A percentile compares a stretch with the other conserved stretches of the same genome.
phyloP scores from a whole-genome alignment of 116 monocot genomes.

The Papilionanthe hybrid region DNA sequence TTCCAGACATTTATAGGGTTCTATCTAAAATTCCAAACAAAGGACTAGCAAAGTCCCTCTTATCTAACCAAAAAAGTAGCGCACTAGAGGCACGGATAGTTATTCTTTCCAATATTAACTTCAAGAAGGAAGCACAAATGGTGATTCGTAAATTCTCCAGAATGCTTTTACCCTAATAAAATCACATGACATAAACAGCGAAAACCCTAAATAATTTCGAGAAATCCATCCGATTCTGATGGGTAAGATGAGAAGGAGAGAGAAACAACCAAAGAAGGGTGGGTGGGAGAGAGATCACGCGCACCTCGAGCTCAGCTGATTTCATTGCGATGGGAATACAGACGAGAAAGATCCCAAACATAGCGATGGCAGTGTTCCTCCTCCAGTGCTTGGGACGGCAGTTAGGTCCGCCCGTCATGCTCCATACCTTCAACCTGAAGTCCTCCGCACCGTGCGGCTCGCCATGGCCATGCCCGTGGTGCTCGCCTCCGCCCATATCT shows the following conservation, averaged over 20 bases:
- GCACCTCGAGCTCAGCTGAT: conserved; percentile 93
- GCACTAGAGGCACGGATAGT: too few relatives aligned
- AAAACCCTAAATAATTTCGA: not conserved
- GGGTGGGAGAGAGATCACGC: not conserved
- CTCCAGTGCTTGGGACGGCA: conserved; percentile 86
- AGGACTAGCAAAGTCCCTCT: too few relatives aligned
- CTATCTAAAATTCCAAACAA: too few relatives aligned
- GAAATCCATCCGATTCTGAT: not conserved
- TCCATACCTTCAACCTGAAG: conserved; percentile 82
- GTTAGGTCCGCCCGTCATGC: conserved; percentile 92
- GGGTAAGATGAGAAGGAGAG: not conserved
- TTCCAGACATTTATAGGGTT: too few relatives aligned
- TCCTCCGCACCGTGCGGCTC: conserved; percentile 31
- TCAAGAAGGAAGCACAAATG: not conserved
- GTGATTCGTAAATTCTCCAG: not conserved
- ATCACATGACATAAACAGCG: not conserved
- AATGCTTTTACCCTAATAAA: not conserved
- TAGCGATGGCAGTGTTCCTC: conserved; percentile 94
- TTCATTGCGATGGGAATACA: conserved; percentile 96
- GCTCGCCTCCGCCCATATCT: conserved; percentile 42
- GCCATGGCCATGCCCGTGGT: conserved; percentile 23
- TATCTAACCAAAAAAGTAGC: too few relatives aligned
- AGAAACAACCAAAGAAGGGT: not conserved
- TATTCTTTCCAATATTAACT: too few relatives aligned
- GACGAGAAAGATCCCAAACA: conserved; percentile 79